These are phyloP conservation scores for Lactuca sativa DNA, from an alignment of 129 eudicot species.

Conservation along the genomic window DNA sequence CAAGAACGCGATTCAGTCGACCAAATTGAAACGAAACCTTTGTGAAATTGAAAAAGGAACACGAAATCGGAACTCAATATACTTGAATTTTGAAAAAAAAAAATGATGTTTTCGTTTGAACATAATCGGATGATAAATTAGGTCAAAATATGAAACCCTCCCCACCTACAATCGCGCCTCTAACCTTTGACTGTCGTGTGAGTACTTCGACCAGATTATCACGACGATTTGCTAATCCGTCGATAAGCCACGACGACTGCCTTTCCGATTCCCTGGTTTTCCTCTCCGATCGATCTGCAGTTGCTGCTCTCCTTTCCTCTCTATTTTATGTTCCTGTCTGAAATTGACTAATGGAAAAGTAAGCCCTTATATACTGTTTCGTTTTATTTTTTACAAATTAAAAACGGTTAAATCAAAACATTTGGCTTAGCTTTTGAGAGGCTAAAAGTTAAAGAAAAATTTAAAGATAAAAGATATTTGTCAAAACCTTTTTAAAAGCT, in stretches of 20 bases:
- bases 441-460: no score
- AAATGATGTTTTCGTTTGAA: neutral
- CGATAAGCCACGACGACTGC: neutral
- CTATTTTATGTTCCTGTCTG: neutral
- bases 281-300: neutral
- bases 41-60: neutral
- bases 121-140: neutral
- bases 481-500: no score
- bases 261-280: neutral
- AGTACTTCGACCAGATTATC: neutral
- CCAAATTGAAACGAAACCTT: neutral
- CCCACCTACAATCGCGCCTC: neutral
- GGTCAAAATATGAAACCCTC: neutral
- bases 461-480: no score
- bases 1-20: neutral
- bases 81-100: no score
- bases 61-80: neutral
- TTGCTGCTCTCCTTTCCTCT: neutral
- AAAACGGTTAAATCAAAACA: no score
- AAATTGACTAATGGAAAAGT: neutral
- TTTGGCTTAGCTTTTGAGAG: no score
- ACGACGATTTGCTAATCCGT: neutral
- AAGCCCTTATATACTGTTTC: neutral
- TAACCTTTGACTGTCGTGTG: neutral
- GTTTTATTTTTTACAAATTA: no score